Percentiles rank a stretch among this genome's conserved stretches.
These are phyloP conservation scores for Hymenoscyphus salicellus DNA, from an alignment of 2,329 filamentous ascomycete species.

Conservation along the genomic window DNA sequence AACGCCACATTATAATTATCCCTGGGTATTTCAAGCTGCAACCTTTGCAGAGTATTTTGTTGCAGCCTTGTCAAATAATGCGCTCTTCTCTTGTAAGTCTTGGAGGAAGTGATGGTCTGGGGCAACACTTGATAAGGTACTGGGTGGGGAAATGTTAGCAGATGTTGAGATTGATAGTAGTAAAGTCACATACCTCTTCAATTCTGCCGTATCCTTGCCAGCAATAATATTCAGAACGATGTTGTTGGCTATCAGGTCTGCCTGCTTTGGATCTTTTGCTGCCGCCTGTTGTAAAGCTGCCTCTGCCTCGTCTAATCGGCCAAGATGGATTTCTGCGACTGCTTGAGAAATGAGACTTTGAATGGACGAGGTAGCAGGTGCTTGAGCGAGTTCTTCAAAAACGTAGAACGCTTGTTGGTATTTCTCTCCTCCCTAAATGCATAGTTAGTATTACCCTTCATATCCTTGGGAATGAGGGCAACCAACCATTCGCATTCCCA, in stretches of 20 bases:
- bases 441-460: neutral
- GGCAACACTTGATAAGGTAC: slow-evolving; percentile 55
- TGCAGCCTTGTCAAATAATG: slow-evolving; percentile 81
- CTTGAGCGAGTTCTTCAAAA: slow-evolving; percentile 91
- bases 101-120: slow-evolving; percentile 67
- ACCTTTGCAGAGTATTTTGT: slow-evolving; percentile 86
- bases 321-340: slow-evolving; percentile 86
- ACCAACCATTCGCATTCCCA: slow-evolving; percentile 78
- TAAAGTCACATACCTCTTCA: slow-evolving; percentile 55
- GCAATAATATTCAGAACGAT: slow-evolving; percentile 75
- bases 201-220: slow-evolving; percentile 66
- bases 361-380: slow-evolving; percentile 73
- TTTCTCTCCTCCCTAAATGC: slow-evolving; percentile 78
- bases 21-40: slow-evolving; percentile 26
- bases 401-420: slow-evolving; percentile 98
- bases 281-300: slow-evolving; percentile 78
- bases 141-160: slow-evolving; percentile 32
- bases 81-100: slow-evolving; percentile 81
- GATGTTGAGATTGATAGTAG: neutral
- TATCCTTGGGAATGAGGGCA: neutral
- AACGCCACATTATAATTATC: slow-evolving; percentile 26
- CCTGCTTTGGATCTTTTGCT: slow-evolving; percentile 66
- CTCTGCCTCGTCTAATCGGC: slow-evolving; percentile 84
- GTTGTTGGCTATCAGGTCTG: slow-evolving; percentile 76
- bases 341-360: slow-evolving; percentile 81